Conservation (phyloP, 2,329 filamentous ascomycete genomes). For the Balansia obtecta region DNA sequence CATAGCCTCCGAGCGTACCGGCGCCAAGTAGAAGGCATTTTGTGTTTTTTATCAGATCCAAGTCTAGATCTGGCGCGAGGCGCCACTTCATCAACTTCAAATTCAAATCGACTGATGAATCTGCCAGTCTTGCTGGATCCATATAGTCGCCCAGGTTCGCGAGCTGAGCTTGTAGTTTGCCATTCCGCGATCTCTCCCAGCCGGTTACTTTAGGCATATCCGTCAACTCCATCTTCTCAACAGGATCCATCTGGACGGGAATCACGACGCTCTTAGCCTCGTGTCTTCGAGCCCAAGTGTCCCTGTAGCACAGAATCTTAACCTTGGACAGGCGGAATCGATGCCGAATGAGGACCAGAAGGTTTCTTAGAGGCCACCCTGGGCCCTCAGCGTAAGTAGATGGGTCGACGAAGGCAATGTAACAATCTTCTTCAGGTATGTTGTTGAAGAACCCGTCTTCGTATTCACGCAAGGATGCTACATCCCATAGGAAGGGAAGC, state of each 20-base stretch:
- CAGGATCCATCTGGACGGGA: slow-evolving; percentile 43
- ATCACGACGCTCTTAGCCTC: slow-evolving; percentile 74
- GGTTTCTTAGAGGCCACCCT: slow-evolving; percentile 85
- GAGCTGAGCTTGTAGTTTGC: slow-evolving; percentile 65
- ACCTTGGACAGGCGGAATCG: slow-evolving; percentile 65
- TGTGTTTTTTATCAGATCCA: slow-evolving; percentile 79
- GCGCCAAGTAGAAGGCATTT: slow-evolving; percentile 86
- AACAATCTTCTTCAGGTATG: slow-evolving; percentile 60
- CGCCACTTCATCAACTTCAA: slow-evolving; percentile 99
- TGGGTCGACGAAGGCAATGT: slow-evolving; percentile 79
- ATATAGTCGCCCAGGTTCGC: slow-evolving; percentile 86
- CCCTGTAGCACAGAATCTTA: slow-evolving; percentile 83
- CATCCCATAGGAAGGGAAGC: slow-evolving; percentile 61
- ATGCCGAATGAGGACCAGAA: slow-evolving; percentile 72
- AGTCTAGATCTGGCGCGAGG: slow-evolving; percentile 74
- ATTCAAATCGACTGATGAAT: slow-evolving; percentile 92
- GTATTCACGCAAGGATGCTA: slow-evolving; percentile 64
- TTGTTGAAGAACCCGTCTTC: slow-evolving; percentile 80
- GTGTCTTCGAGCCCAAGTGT: slow-evolving; percentile 64
- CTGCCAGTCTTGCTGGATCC: slow-evolving; percentile 76
- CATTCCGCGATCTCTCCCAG: slow-evolving; percentile 76
- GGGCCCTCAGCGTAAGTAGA: slow-evolving; percentile 82
- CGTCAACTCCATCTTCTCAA: slow-evolving; percentile 28
- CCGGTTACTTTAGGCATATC: slow-evolving; percentile 83
- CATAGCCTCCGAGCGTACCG: slow-evolving; percentile 87